Percentiles rank a stretch among this genome's conserved stretches.
Evolutionary conservation across 78 protist species (phyloP).

Genomic region (Dictyostelium citrinum): DNA sequence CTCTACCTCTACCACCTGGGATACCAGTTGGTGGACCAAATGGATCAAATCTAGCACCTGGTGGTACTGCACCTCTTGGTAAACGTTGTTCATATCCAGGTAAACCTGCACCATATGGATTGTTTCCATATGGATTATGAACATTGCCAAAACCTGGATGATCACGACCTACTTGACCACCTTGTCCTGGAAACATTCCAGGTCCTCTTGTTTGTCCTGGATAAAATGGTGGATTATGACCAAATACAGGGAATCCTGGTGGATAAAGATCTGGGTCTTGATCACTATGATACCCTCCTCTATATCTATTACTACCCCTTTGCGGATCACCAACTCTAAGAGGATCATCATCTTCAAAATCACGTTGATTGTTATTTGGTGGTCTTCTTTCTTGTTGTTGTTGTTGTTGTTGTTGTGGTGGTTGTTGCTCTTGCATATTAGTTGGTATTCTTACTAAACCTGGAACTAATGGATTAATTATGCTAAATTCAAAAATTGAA

Average conservation of each 20-base stretch:
- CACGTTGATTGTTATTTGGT: background rate
- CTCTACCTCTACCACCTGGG: background rate
- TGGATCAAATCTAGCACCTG: conserved; percentile 73
- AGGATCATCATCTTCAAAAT: background rate
- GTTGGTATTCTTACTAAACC: background rate
- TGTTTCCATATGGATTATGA: conserved; percentile 15
- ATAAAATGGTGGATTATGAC: background rate
- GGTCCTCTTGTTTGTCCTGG: background rate
- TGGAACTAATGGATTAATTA: conserved; percentile 8
- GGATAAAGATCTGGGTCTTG: conserved; percentile 31
- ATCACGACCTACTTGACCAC: conserved; percentile 31
- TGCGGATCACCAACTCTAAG: conserved; percentile 37
- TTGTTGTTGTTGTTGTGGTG: conserved; percentile 6
- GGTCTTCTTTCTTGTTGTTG: background rate
- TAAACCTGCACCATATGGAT: background rate
- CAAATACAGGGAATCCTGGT: conserved; percentile 21
- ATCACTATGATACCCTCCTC: background rate
- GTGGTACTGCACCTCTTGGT: conserved; percentile 70
- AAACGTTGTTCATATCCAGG: conserved; percentile 12
- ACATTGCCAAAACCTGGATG: conserved; percentile 72
- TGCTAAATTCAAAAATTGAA: background rate
- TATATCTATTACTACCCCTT: background rate
- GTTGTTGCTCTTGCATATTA: background rate
- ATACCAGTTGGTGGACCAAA: conserved; percentile 42
- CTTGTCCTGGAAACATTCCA: background rate